A percentile compares a stretch with the other conserved stretches of the same genome.
Evolutionary conservation across 805 yeast species (phyloP).

Genomic region (Barnettozyma botsteinii): DNA sequence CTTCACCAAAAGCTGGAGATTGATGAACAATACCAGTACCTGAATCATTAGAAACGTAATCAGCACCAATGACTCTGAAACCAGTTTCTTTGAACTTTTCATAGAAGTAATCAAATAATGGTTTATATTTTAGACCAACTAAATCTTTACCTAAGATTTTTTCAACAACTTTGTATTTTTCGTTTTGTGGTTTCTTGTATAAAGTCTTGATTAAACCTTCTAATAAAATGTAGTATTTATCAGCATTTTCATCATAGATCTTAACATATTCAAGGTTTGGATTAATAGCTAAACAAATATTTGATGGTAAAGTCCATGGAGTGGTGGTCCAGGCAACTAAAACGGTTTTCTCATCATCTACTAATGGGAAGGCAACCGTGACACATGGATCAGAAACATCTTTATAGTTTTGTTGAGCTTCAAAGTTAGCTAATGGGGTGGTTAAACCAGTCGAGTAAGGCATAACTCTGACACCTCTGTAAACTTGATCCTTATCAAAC

Average conservation of each 20-base stretch:
- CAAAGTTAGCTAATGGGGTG: constrained; percentile 94
- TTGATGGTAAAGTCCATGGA: constrained; percentile 98
- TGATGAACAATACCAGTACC: constrained; percentile 99
- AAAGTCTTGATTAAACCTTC: constrained; percentile 78
- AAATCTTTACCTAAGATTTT: constrained; percentile 74
- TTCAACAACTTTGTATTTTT: constrained; percentile 78
- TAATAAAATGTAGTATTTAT: constrained; percentile 73
- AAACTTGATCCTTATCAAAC: constrained; percentile 79
- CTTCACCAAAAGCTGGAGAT: constrained; percentile 99
- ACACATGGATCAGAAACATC: constrained; percentile 97
- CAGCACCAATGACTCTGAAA: constrained; percentile 76
- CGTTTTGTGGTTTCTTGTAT: constrained; percentile 92
- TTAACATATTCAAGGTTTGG: constrained; percentile 89
- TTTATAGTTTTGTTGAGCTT: constrained; percentile 97
- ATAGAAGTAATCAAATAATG: constrained; percentile 76
- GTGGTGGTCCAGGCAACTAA: constrained; percentile 99
- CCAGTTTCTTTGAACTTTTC: constrained; percentile 72
- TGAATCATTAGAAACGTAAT: constrained; percentile 84
- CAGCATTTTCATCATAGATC: constrained; percentile 83
- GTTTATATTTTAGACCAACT: constrained; percentile 74
- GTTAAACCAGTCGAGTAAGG: constrained; percentile 98
- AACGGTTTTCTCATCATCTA: constrained; percentile 73
- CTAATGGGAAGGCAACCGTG: constrained; percentile 79
- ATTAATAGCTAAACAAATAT: constrained; percentile 86
- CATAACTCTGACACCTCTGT: constrained; percentile 96